Evolutionary conservation across 1,284 basidiomycete genomes (phyloP).

Genomic region (Naganishia sp.): DNA sequence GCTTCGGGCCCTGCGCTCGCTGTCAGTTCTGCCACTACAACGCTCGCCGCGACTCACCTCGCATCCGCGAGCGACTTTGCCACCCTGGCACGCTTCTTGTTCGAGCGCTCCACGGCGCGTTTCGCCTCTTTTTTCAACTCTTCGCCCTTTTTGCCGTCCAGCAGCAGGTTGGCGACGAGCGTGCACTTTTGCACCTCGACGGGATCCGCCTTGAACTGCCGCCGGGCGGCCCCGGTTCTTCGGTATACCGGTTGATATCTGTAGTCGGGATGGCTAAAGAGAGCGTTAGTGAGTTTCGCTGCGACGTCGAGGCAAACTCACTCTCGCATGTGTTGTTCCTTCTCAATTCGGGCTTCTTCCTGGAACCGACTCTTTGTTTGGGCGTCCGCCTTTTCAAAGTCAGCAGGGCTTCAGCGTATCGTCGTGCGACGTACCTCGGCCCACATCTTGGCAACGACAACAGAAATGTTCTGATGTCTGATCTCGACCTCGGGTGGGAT

Average conservation of each 20-base stretch:
- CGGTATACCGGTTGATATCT: conserved; percentile 47
- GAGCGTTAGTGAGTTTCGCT: neutral
- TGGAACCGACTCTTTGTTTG: conserved; percentile 63
- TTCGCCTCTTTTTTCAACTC: conserved; percentile 67
- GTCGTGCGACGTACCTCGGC: conserved; percentile 41
- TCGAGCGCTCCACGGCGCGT: conserved; percentile 51
- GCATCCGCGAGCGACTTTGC: conserved; percentile 27
- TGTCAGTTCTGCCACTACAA: neutral
- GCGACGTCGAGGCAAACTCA: conserved; percentile 43
- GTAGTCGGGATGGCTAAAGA: conserved; percentile 44
- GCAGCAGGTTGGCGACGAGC: conserved; percentile 69
- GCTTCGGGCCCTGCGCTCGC: neutral
- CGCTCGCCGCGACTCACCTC: conserved; percentile 3
- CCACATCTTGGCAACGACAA: conserved; percentile 51
- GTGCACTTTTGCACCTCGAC: conserved; percentile 57
- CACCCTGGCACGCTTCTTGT: conserved; percentile 22
- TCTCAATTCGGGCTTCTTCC: conserved; percentile 69
- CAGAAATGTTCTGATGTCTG: conserved; percentile 66
- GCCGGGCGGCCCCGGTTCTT: conserved; percentile 45
- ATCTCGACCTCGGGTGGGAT: conserved; percentile 79
- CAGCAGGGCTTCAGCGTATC: conserved; percentile 54
- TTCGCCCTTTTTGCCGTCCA: conserved; percentile 69
- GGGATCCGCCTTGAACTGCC: conserved; percentile 56
- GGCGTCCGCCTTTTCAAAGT: conserved; percentile 39
- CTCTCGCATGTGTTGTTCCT: conserved; percentile 71